Percentiles rank a stretch among this genome's conserved stretches.
These are phyloP conservation scores for Arachis hypogaea DNA, from an alignment of 306 rosid species.

Conservation along the genomic window DNA sequence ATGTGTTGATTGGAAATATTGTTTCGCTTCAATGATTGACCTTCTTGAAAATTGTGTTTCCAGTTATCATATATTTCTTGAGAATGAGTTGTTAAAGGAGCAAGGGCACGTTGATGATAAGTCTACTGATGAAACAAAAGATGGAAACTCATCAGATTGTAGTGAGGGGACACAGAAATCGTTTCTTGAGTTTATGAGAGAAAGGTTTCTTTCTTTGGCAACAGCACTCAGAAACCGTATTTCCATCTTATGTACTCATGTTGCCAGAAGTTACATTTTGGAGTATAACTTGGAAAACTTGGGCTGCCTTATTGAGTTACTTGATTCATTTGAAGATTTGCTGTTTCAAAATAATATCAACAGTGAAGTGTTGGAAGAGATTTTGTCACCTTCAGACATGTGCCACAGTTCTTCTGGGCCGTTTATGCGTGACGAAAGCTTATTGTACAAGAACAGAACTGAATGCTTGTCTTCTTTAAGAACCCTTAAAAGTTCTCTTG, in stretches of 20 bases:
- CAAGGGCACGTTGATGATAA: constrained; percentile 11
- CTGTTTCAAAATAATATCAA: constrained; percentile 44
- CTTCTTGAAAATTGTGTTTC: constrained; percentile 71
- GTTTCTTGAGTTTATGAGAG: constrained; percentile 60
- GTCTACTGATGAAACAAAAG: constrained; percentile 19
- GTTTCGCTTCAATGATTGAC: constrained; percentile 57
- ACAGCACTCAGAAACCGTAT: constrained; percentile 45
- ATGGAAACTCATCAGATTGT: constrained; percentile 27
- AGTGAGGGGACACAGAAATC: constrained; percentile 38
- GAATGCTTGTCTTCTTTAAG: constrained; percentile 51
- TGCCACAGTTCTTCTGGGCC: constrained; percentile 29
- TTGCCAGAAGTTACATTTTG: constrained; percentile 51
- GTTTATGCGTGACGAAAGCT: constrained; percentile 2
- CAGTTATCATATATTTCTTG: constrained; percentile 55
- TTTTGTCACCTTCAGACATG: constrained; percentile 39
- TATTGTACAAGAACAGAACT: constrained; percentile 42
- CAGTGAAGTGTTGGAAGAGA: constrained; percentile 48
- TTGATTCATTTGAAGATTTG: constrained; percentile 48
- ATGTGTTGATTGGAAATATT: constrained; percentile 65
- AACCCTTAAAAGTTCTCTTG: constrained; percentile 51
- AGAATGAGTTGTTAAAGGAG: constrained; percentile 45
- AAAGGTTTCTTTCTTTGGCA: constrained; percentile 47
- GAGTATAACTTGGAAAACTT: constrained; percentile 43
- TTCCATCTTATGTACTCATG: constrained; percentile 55
- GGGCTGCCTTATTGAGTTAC: constrained; percentile 33